phyloP scores from a whole-genome alignment of 768 basidiomycete species.

The Royoungia palumana region DNA sequence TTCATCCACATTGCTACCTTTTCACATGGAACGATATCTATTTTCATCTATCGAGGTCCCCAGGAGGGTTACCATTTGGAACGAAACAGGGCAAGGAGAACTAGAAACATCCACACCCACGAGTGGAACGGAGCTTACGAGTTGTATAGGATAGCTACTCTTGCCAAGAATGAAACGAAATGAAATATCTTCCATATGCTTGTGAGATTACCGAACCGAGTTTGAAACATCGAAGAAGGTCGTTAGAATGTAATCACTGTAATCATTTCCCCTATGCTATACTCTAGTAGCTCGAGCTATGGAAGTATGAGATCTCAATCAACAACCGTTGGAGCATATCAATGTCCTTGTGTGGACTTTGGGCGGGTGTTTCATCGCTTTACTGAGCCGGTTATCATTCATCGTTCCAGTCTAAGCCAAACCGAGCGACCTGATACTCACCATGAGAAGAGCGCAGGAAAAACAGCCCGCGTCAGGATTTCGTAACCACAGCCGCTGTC shows the following conservation, averaged over 20 bases:
- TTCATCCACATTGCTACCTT: conserved; percentile 26
- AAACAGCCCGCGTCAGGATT: conserved; percentile 1
- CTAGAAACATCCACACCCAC: conserved; percentile 14
- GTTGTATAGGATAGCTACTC: conserved; percentile 21
- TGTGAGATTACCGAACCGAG: neutral
- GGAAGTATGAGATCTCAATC: no score
- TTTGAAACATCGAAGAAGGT: no score
- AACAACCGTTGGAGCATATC: no score
- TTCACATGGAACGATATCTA: conserved; percentile 27
- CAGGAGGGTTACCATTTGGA: conserved; percentile 23
- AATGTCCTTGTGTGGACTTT: neutral
- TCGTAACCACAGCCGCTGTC: conserved; percentile 14
- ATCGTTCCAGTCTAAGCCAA: conserved; percentile 13
- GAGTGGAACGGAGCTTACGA: conserved; percentile 21
- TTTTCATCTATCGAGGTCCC: conserved; percentile 29
- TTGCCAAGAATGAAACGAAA: conserved; percentile 44
- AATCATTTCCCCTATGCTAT: neutral
- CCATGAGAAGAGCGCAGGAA: conserved; percentile 12
- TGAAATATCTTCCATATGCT: conserved; percentile 33
- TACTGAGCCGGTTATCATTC: neutral
- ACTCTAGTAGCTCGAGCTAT: no score
- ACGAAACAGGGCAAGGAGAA: conserved; percentile 6
- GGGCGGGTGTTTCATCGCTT: conserved; percentile 12
- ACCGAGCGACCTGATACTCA: conserved; percentile 4
- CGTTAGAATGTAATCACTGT: neutral